Percentiles rank a stretch among this genome's conserved stretches.
Evolutionary conservation across 2,329 filamentous ascomycete species (phyloP).

Genomic region (Eutypa lata): DNA sequence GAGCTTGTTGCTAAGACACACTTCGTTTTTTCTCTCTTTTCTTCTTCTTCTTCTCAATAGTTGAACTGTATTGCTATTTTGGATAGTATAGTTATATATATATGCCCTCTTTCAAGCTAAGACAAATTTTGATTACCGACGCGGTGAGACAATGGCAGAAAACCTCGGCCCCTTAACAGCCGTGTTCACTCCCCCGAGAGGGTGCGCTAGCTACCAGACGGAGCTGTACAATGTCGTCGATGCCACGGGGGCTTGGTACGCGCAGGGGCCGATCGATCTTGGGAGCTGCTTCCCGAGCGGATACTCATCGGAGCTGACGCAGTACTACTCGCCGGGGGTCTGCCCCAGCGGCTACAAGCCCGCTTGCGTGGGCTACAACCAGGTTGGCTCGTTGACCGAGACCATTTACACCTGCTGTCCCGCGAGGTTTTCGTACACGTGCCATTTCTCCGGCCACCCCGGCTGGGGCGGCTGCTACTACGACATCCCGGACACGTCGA

Average conservation of each 20-base stretch:
- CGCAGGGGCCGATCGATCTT: slow-evolving; percentile 1
- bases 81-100: too few species aligned
- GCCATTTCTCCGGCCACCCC: neutral
- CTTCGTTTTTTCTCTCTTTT: too few species aligned
- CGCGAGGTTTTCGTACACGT: neutral
- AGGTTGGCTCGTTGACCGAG: neutral
- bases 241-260: neutral
- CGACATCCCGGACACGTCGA: neutral
- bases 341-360: slow-evolving; percentile 3
- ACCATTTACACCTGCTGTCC: slow-evolving; percentile 4
- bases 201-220: neutral
- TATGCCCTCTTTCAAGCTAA: too few species aligned
- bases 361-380: neutral
- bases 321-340: slow-evolving; percentile 3
- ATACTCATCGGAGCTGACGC: neutral
- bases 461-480: slow-evolving; percentile 1
- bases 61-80: too few species aligned
- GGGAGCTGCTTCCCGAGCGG: slow-evolving; percentile 1
- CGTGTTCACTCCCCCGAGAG: slow-evolving; percentile 1
- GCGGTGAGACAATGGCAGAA: too few species aligned
- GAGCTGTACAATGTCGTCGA: neutral
- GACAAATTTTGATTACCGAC: too few species aligned
- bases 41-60: too few species aligned
- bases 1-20: too few species aligned
- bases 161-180: neutral